Percentiles rank a stretch among this genome's conserved stretches.
phyloP scores from a whole-genome alignment of 2,329 filamentous ascomycete genomes.

The Cladosporium sp. region DNA sequence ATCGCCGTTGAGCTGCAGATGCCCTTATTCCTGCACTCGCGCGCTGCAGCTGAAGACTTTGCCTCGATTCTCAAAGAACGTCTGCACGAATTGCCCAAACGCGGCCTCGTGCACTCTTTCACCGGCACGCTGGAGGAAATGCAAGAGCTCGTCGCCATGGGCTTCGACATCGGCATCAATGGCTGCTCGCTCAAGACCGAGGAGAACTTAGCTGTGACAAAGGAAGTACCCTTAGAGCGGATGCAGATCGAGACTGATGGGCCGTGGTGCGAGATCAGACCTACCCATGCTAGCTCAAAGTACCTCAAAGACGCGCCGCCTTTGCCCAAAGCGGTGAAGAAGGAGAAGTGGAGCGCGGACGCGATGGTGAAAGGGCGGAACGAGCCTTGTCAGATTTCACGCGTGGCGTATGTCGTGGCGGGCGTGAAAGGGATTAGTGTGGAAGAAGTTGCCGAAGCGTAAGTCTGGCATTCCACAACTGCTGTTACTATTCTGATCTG shows the following conservation, averaged over 20 bases:
- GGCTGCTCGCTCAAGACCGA: slow-evolving; percentile 94
- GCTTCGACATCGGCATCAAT: slow-evolving; percentile 91
- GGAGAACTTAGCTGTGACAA: slow-evolving; percentile 85
- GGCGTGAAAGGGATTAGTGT: slow-evolving; percentile 77
- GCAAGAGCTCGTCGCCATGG: slow-evolving; percentile 73
- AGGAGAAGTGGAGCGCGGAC: slow-evolving; percentile 89
- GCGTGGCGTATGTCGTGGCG: slow-evolving; percentile 86
- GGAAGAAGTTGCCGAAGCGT: slow-evolving; percentile 81
- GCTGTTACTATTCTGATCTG: slow-evolving; percentile 26
- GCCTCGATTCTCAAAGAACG: slow-evolving; percentile 65
- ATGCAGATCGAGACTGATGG: slow-evolving; percentile 97
- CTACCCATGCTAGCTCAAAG: slow-evolving; percentile 81
- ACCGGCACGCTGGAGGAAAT: slow-evolving; percentile 87
- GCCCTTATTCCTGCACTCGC: slow-evolving; percentile 88
- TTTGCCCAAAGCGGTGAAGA: slow-evolving; percentile 84
- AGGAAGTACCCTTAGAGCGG: slow-evolving; percentile 72
- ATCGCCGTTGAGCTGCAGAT: slow-evolving; percentile 76
- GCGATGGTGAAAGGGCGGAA: slow-evolving; percentile 93
- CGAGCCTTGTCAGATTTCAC: slow-evolving; percentile 83
- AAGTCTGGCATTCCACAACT: slow-evolving; percentile 36
- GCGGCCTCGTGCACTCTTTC: slow-evolving; percentile 89
- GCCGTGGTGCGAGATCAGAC: slow-evolving; percentile 93
- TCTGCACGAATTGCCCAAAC: slow-evolving; percentile 61
- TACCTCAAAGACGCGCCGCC: slow-evolving; percentile 69
- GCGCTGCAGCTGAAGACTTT: slow-evolving; percentile 85